Evolutionary conservation across 257 asterid species (phyloP), one percentile per base, ranked within the genome.

Genomic region (Solanum habrochaites): DNA sequence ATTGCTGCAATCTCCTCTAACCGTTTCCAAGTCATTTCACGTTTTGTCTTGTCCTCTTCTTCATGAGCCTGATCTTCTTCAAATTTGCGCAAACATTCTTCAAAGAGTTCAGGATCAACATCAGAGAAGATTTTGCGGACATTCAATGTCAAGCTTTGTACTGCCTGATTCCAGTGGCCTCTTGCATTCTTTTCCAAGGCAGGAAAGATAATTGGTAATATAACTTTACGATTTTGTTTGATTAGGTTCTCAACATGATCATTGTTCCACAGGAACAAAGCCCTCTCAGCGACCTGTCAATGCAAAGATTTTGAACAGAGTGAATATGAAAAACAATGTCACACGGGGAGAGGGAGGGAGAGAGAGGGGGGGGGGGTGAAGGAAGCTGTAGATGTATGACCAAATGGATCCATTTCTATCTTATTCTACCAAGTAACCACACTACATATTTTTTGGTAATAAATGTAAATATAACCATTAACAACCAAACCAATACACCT

Each of bases 111-210:
- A 0, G 94, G 93, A 77, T 95, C 98, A 15, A 87, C 29, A 64
- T 95, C 99, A 1, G 98, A 93, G 90, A 94, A 96, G 80, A 96
- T 92, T 89, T 95, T 96, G n/a, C 98, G 96, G 88, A 96, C 96
- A 86, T 95, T 95, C n/a, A 91, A 91, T 31, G 99, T 96, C 89
- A 96, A 91, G 90, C 94, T 95, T 85, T 92, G 96, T 11, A 95
- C 99, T 8, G 98, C 98, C 90, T 91, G 99, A 85, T 95, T 96
- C 99, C 99, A 96, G 92, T 96, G 98, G 83, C 89, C 90, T 91
- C 94, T 92, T 15, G 96, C 89, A 70, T 96, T 96, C 86, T 82
- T 94, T 92, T 96, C 98, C 90, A 96, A 37, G 60, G 98, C 88
- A 80, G 98, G 96, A 85, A 94, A 92, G 84, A 96, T 93, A 35